A percentile compares a stretch with the other conserved stretches of the same genome.
Evolutionary conservation across 257 asterid genomes (phyloP).

Genomic region (Capsicum rhomboideum): DNA sequence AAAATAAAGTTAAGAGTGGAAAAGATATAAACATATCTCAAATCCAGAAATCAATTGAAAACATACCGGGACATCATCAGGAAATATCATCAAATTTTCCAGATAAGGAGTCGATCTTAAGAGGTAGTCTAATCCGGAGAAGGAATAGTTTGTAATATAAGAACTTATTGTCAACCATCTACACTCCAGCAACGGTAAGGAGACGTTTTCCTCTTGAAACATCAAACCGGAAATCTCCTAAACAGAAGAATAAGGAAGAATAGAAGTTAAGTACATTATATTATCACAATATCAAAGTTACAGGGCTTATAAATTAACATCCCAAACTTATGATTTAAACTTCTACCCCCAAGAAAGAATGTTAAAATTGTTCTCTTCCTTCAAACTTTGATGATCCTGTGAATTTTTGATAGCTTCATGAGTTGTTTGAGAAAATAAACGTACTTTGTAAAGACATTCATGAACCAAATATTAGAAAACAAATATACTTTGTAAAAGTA

Average conservation of each 20-base stretch:
- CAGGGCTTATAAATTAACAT: not conserved
- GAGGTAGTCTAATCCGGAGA: not conserved
- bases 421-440: not conserved
- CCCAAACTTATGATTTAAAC: not conserved
- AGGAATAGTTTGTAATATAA: not conserved
- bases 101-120: not conserved
- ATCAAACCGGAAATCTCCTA: not conserved
- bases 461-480: too few species aligned
- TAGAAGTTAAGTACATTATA: not conserved
- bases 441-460: not conserved
- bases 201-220: not conserved
- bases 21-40: not conserved
- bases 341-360: not conserved
- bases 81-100: not conserved
- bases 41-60: not conserved
- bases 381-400: not conserved
- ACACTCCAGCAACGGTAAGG: not conserved
- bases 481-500: too few species aligned
- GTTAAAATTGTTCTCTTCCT: not conserved
- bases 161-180: not conserved
- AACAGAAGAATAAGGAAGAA: not conserved
- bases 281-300: too few species aligned
- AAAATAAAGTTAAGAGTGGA: not conserved
- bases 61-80: not conserved
- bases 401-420: not conserved